Evolutionary conservation across 179 eudicot species (phyloP), one percentile per base, ranked within the genome.

Genomic region (Amaranthus tricolor): DNA sequence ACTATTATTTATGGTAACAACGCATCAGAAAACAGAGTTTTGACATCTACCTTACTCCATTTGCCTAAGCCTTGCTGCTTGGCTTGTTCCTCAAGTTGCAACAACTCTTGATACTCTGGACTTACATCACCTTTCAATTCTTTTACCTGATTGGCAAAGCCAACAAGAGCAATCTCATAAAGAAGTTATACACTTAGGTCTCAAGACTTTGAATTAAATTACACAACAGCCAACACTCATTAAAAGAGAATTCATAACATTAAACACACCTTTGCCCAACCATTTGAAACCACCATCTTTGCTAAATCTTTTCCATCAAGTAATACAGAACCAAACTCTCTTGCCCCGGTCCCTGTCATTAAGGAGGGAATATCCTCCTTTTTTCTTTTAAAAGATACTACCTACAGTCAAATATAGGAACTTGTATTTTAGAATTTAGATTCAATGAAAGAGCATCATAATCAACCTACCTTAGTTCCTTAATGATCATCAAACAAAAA

Each of bases 221-320:
- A 19, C 43, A 64, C 16, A 66, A 19, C 49, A 55, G 10, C 49
- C 21, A 45, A 7, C 54, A 15, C 0, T 13, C 19, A 68, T 21
- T 66, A 55, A 13, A 75, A 49, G 17, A 52, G 57, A 66, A 31
- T 31, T 31, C 40, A 31, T 31, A 31, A 52, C 17, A 72, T 51
- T 56, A 47, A 44, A 40, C 75, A 75, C 43, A 96, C 99, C 99
- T 91, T 93, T 45, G 98, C 98, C 99, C 98, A 96, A 87, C 99
- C 99, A 67, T 80, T 84, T 74, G 93, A 76, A 80, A 91, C 97
- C 80, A 90, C 96, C 84, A 88, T 70, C 72, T 77, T 78, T 13
- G 94, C 82, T 61, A 96, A 86, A 86, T 90, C 88, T 31, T 47
- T 85, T 20, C 86, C 87, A 13, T 87, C 96, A 19, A 91, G 81